Percentiles rank a stretch among this genome's conserved stretches.
phyloP scores from a whole-genome alignment of 768 basidiomycete genomes.

The Lentinula sp. region DNA sequence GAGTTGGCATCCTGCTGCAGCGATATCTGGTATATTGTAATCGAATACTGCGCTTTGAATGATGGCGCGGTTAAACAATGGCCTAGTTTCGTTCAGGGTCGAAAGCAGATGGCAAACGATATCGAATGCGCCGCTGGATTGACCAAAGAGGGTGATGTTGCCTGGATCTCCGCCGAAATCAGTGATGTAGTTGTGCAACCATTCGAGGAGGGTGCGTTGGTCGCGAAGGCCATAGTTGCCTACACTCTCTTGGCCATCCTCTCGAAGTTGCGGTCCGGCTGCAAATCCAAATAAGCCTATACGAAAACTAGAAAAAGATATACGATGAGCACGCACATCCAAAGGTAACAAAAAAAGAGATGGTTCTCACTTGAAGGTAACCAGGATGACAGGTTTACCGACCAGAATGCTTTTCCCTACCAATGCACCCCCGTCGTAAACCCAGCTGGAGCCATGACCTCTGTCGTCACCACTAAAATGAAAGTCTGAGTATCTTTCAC shows the following conservation, averaged over 20 bases:
- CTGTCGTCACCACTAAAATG: conserved; percentile 57
- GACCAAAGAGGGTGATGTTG: conserved; percentile 49
- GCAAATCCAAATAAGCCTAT: conserved; percentile 74
- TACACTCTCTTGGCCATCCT: conserved; percentile 69
- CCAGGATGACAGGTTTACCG: conserved; percentile 62
- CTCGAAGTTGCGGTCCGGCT: conserved; percentile 56
- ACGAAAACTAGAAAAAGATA: conserved; percentile 47
- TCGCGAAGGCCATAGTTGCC: conserved; percentile 78
- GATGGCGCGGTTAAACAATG: conserved; percentile 68
- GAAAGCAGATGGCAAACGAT: conserved; percentile 63
- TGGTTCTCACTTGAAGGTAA: conserved; percentile 65
- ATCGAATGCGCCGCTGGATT: conserved; percentile 49
- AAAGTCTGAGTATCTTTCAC: conserved; percentile 12
- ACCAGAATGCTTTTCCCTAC: conserved; percentile 61
- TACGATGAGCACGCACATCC: neutral
- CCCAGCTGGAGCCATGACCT: conserved; percentile 72
- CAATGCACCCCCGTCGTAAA: conserved; percentile 67
- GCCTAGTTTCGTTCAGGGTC: conserved; percentile 46
- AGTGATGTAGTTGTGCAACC: conserved; percentile 52
- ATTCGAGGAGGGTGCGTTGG: conserved; percentile 58
- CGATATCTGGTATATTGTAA: conserved; percentile 51
- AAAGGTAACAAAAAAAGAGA: conserved; percentile 12
- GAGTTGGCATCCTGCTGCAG: conserved; percentile 60
- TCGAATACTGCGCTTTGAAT: conserved; percentile 69
- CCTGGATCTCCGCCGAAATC: conserved; percentile 65